Base-by-base conservation (phyloP, 2,329 filamentous ascomycete genomes). In the Sarocladium kiliense region DNA sequence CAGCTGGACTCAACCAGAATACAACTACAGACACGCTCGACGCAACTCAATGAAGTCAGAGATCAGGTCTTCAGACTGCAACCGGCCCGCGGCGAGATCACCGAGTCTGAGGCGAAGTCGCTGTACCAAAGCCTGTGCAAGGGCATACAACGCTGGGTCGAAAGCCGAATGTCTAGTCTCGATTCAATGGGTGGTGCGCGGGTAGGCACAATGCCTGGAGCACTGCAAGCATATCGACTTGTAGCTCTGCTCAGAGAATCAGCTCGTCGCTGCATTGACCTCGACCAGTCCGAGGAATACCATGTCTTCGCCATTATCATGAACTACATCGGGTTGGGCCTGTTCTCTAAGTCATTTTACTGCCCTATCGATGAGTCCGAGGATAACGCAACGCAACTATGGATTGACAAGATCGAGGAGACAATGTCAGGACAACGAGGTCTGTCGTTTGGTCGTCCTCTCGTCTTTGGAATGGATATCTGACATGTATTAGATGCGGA, bases 341-440 rank as follows among this genome's bases (percentile, higher is more conserved):
- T 72, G 26, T 72, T 71, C 54, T 61, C 67, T 21, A 70, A 66
- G 54, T 65, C 68, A 0, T 72, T 72, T 55, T 72, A 72, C 59
- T 67, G 66, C 53, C 69, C 70, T 9, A 57, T 72, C 39, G 68
- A 70, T 54, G 67, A 70, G 39, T 59, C 59, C 1, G 62, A 65
- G 18, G 60, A 63, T 12, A 63, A 69, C 30, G 60, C 64, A 18
- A 70, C 67, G 3, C 27, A 66, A 11, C 55, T 57, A 21, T 72
- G 69, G 67, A 65, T 72, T 50, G 63, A 69, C 12, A 64, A 67
- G 25, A 55, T 71, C 3, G 67, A 70, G 57, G 61, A 39, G 1
- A 62, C 64, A 39, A 70, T 72, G 66, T 65, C 32, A 16, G 50
- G 19, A 7, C 32, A 53, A 41, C 32, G 34, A 53, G 50, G 47